A percentile compares a stretch with the other conserved stretches of the same genome.
These are phyloP conservation scores for Closterium sp. DNA, from an alignment of 139 green algal species.

Conservation along the genomic window DNA sequence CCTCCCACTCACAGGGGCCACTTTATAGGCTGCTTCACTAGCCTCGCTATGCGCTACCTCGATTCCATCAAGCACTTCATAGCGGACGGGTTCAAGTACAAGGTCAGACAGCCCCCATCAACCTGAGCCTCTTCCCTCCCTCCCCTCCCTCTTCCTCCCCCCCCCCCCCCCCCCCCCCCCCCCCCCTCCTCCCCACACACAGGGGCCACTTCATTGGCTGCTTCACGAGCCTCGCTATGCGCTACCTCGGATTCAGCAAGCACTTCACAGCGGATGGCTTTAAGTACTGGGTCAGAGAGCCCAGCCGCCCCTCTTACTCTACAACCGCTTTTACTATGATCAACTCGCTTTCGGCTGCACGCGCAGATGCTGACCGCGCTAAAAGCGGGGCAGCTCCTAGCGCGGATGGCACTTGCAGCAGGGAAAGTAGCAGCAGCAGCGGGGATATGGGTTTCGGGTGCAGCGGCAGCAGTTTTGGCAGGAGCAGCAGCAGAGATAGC, in stretches of 20 bases:
- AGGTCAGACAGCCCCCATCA: neutral
- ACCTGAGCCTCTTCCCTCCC: too few species aligned
- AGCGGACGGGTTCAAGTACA: neutral
- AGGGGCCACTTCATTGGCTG: neutral
- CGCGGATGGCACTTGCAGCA: neutral
- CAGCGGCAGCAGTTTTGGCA: neutral
- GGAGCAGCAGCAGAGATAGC: neutral
- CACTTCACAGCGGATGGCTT: neutral
- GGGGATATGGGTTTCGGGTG: neutral
- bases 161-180: too few species aligned
- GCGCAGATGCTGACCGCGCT: neutral
- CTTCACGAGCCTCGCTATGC: neutral
- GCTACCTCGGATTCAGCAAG: constrained; percentile 3
- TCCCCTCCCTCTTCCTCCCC: too few species aligned
- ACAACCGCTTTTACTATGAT: neutral
- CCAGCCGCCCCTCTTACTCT: neutral
- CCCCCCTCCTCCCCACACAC: neutral
- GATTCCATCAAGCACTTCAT: neutral
- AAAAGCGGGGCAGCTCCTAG: neutral
- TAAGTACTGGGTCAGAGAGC: constrained; percentile 7
- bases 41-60: neutral
- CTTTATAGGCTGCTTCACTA: neutral
- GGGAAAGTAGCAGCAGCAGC: neutral
- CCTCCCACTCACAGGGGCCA: neutral
- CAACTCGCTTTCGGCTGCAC: neutral